These are phyloP conservation scores for Biscogniauxia sp. DNA, from an alignment of 2,329 filamentous ascomycete species.

Conservation along the genomic window DNA sequence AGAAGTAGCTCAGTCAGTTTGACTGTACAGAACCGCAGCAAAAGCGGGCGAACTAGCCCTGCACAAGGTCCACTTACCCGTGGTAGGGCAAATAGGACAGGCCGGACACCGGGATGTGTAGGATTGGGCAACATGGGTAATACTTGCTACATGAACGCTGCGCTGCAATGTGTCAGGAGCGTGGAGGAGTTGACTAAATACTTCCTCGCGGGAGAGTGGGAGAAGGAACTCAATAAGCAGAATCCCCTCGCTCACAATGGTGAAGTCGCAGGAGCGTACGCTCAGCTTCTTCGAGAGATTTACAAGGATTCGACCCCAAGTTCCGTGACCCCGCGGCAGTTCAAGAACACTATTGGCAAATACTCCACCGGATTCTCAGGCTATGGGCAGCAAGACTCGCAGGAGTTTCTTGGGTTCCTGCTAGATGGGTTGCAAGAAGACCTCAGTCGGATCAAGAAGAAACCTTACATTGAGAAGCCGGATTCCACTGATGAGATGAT, in stretches of 20 bases:
- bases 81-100: constrained; percentile 67
- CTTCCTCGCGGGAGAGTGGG: constrained; percentile 74
- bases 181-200: constrained; percentile 93
- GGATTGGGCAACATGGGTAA: constrained; percentile 91
- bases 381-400: constrained; percentile 94
- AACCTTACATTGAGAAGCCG: constrained; percentile 96
- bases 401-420: constrained; percentile 93
- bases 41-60: constrained; percentile 69
- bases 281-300: constrained; percentile 70
- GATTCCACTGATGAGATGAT: constrained; percentile 98
- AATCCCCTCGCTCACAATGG: constrained; percentile 87
- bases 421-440: constrained; percentile 95
- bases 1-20: constrained; percentile 34
- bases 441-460: constrained; percentile 87
- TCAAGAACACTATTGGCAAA: constrained; percentile 79
- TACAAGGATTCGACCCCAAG: constrained; percentile 65
- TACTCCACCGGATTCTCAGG: constrained; percentile 86
- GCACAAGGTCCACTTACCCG: constrained; percentile 63
- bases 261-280: constrained; percentile 82
- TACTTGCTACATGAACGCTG: constrained; percentile 99
- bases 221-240: constrained; percentile 75
- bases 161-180: constrained; percentile 88
- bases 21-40: constrained; percentile 39
- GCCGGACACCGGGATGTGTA: constrained; percentile 71
- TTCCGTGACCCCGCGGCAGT: constrained; percentile 75